Evolutionary conservation across 1,139 yeast genomes (phyloP).

Genomic region (Chernovozyma sophiae-reginae): DNA sequence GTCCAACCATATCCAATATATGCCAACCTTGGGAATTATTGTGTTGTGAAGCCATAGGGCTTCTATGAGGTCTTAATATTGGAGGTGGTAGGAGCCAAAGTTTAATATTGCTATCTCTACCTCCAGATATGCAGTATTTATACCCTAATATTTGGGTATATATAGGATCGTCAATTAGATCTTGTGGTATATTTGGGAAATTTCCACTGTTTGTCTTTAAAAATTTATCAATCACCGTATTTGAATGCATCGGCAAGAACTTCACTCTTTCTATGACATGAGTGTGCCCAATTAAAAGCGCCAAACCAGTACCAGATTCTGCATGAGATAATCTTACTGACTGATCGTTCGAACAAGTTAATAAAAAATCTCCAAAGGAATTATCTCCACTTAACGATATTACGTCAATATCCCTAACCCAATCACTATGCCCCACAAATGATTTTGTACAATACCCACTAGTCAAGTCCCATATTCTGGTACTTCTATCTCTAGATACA

Average conservation of each 20-base stretch:
- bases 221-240: constrained; percentile 47
- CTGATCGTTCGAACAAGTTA: constrained; percentile 83
- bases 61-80: constrained; percentile 45
- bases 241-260: constrained; percentile 57
- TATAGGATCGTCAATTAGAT: constrained; percentile 23
- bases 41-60: constrained; percentile 50
- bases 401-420: constrained; percentile 71
- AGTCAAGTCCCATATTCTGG: constrained; percentile 72
- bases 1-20: constrained; percentile 59
- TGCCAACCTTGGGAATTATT: constrained; percentile 59
- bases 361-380: constrained; percentile 48
- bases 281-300: constrained; percentile 69
- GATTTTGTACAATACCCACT: constrained; percentile 67
- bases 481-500: constrained; percentile 72
- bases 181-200: constrained; percentile 34
- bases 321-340: constrained; percentile 64
- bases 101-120: constrained; percentile 72
- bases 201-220: constrained; percentile 29
- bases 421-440: constrained; percentile 78
- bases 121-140: constrained; percentile 72
- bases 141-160: constrained; percentile 44
- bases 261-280: constrained; percentile 78
- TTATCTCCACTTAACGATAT: constrained; percentile 9
- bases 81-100: constrained; percentile 78
- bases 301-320: constrained; percentile 64